Percentiles rank a stretch among this genome's conserved stretches.
These are phyloP conservation scores for Globisporangium polare DNA, from an alignment of 352 stramenopile species.

Conservation along the genomic window DNA sequence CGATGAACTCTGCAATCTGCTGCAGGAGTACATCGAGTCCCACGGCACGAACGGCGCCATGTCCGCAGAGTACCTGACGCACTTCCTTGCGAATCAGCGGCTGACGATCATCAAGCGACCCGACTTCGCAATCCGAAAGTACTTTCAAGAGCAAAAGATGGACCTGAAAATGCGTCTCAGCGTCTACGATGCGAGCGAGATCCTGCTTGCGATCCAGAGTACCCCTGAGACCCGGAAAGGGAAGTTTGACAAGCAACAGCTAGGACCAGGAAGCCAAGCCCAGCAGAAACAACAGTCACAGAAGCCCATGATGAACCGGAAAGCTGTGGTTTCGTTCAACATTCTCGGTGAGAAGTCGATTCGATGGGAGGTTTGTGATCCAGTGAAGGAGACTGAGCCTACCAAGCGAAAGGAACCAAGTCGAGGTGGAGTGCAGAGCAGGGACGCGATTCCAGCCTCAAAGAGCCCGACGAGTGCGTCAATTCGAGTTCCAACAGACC, in stretches of 20 bases:
- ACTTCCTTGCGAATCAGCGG: conserved; percentile 36
- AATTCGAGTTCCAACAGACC: conserved; percentile 12
- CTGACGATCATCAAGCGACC: conserved; percentile 26
- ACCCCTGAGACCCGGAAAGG: conserved; percentile 10
- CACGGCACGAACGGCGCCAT: conserved; percentile 35
- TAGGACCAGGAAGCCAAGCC: background rate
- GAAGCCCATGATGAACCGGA: conserved; percentile 20
- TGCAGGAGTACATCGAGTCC: conserved; percentile 38
- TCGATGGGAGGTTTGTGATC: conserved; percentile 31
- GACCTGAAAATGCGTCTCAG: conserved; percentile 22
- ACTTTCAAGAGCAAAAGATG: conserved; percentile 27
- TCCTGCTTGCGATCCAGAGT: conserved; percentile 17
- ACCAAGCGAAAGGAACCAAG: conserved; percentile 4
- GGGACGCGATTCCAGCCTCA: background rate
- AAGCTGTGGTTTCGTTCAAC: conserved; percentile 59
- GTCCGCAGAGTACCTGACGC: conserved; percentile 27
- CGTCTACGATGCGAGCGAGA: conserved; percentile 22
- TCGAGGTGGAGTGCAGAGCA: background rate
- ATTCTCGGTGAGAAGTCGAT: conserved; percentile 62
- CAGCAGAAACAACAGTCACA: conserved; percentile 22
- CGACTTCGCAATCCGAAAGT: conserved; percentile 30
- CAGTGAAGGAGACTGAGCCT: background rate
- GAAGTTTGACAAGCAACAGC: conserved; percentile 10
- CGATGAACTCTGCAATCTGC: conserved; percentile 27
- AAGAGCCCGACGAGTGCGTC: conserved; percentile 6